A percentile compares a stretch with the other conserved stretches of the same genome.
Evolutionary conservation across 163 green algal genomes (phyloP).

Genomic region (Chloromonas sp.): DNA sequence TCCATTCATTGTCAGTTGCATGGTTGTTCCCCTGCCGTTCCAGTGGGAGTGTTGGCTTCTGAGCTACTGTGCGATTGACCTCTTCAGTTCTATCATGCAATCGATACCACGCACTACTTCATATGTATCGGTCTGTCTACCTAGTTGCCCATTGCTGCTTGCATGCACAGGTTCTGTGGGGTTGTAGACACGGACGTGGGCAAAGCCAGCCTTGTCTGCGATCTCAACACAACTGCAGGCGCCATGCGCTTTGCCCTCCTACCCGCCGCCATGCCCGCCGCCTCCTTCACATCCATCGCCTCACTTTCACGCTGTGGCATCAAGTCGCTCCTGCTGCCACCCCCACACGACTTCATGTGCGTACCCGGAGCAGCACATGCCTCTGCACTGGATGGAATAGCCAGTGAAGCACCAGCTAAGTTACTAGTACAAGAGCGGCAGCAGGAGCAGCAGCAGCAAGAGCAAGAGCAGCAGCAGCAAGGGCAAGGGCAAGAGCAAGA

Average conservation of each 20-base stretch:
- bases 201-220: neutral
- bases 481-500: neutral
- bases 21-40: neutral
- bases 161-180: neutral
- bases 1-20: neutral
- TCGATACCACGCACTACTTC: neutral
- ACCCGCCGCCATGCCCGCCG: neutral
- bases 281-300: neutral
- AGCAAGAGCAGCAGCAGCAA: neutral
- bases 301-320: neutral
- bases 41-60: neutral
- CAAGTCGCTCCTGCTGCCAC: slow-evolving; percentile 1
- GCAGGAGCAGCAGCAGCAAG: neutral
- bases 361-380: neutral
- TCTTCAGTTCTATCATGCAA: too few relatives aligned
- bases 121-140: neutral
- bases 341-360: neutral
- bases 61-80: too few relatives aligned
- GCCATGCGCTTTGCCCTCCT: neutral
- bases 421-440: neutral
- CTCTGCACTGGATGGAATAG: neutral
- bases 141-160: neutral
- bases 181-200: neutral
- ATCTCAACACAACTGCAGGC: neutral
- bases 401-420: neutral